Evolutionary conservation across 2,329 filamentous ascomycete genomes (phyloP).

Genomic region (Byssochlamys sp.): DNA sequence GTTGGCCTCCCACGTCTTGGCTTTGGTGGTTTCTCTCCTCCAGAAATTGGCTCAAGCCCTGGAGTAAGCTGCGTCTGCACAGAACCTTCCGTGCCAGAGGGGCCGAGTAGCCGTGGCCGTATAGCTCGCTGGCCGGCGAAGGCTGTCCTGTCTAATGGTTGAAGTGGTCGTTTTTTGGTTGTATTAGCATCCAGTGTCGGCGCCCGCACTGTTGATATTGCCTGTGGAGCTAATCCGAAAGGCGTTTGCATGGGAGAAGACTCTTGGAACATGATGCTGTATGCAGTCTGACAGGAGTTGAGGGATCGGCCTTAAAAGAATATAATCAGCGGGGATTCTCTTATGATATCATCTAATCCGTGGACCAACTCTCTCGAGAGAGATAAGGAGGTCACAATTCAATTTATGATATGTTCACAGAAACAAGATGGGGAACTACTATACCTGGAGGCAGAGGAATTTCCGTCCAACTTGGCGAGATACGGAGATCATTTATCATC

Average conservation of each 20-base stretch:
- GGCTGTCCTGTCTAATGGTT: slow-evolving; percentile 19
- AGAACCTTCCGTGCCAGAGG: slow-evolving; percentile 25
- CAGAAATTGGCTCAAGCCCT: slow-evolving; percentile 15
- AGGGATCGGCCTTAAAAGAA: slow-evolving; percentile 27
- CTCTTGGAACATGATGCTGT: slow-evolving; percentile 24
- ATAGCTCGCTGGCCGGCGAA: slow-evolving; percentile 25
- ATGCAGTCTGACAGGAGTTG: slow-evolving; percentile 29
- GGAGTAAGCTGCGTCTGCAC: slow-evolving; percentile 27
- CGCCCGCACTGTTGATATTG: slow-evolving; percentile 12
- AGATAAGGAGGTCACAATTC: no score
- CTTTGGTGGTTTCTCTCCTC: slow-evolving; percentile 21
- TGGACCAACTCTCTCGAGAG: background rate
- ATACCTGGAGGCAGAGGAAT: slow-evolving; percentile 37
- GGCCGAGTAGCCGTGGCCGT: slow-evolving; percentile 28
- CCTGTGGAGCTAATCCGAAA: slow-evolving; percentile 14
- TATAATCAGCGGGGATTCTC: slow-evolving; percentile 8
- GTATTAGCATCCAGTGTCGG: slow-evolving; percentile 16
- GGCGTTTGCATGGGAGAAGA: slow-evolving; percentile 6
- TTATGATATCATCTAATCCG: background rate
- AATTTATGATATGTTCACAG: background rate
- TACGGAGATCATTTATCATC: slow-evolving; percentile 29
- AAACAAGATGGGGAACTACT: slow-evolving; percentile 2
- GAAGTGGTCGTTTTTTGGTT: slow-evolving; percentile 24
- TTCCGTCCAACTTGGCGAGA: slow-evolving; percentile 30
- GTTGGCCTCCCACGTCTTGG: slow-evolving; percentile 36